phyloP scores from a whole-genome alignment of 306 rosid genomes.

The Benincasa hispida region DNA sequence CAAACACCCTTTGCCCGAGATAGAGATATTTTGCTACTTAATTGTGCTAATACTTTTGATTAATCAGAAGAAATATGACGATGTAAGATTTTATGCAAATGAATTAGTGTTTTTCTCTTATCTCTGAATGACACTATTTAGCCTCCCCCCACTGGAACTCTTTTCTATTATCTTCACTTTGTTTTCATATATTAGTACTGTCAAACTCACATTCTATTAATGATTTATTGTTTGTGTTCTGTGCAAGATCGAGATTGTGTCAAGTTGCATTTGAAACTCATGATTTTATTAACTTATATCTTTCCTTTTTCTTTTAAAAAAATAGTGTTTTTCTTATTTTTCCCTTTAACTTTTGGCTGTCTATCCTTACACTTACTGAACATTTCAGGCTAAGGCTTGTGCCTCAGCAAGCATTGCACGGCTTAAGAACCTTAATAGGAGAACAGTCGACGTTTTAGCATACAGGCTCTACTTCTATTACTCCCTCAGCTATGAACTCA shows the following conservation, averaged over 20 bases:
- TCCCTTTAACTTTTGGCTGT: neutral
- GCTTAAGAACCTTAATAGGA: conserved; percentile 66
- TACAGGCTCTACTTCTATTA: conserved; percentile 82
- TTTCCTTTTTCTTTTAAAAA: no score
- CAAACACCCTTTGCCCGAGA: conserved; percentile 76
- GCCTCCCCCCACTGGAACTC: neutral
- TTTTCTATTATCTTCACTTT: neutral
- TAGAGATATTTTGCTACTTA: conserved; percentile 81
- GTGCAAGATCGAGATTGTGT: neutral
- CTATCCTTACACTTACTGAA: neutral
- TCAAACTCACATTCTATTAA: neutral
- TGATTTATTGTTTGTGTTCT: neutral
- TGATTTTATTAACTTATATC: no score
- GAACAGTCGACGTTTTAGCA: conserved; percentile 88
- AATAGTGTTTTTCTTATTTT: neutral
- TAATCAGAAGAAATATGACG: conserved; percentile 76
- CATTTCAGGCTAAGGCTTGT: conserved; percentile 67
- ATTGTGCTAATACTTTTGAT: conserved; percentile 73
- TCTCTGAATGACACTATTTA: conserved; percentile 5
- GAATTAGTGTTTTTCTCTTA: neutral
- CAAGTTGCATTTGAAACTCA: neutral
- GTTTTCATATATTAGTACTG: neutral
- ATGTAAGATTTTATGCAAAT: conserved; percentile 27
- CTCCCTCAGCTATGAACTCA: conserved; percentile 80
- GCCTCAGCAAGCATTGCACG: conserved; percentile 79